Evolutionary conservation across 257 asterid species (phyloP).

Genomic region (Cordia subcordata): DNA sequence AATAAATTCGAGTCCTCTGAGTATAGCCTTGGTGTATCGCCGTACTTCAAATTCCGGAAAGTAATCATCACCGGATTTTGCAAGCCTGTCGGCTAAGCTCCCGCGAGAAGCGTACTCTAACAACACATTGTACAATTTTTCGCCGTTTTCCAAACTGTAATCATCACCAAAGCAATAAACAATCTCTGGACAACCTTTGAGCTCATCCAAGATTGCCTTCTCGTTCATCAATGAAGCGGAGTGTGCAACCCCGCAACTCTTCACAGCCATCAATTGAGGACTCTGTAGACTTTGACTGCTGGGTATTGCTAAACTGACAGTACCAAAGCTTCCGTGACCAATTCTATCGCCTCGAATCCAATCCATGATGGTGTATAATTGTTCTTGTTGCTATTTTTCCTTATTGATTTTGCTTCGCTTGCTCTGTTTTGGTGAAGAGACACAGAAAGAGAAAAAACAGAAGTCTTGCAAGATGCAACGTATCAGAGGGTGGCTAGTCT

Average conservation of each 20-base stretch:
- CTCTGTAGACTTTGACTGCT: slow-evolving; percentile 11
- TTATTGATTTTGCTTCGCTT: too few species aligned
- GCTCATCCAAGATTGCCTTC: slow-evolving; percentile 49
- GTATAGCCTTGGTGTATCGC: slow-evolving; percentile 37
- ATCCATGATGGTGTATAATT: slow-evolving; percentile 38
- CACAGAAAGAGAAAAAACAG: not conserved
- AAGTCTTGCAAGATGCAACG: not conserved
- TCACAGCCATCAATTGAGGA: slow-evolving; percentile 64
- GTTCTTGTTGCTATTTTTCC: not conserved
- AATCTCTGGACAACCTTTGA: slow-evolving; percentile 52
- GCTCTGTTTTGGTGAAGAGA: not conserved
- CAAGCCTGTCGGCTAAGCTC: slow-evolving; percentile 43
- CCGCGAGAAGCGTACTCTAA: slow-evolving; percentile 83
- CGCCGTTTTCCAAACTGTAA: slow-evolving; percentile 56
- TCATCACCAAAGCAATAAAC: slow-evolving; percentile 67
- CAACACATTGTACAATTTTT: slow-evolving; percentile 64
- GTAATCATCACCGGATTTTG: slow-evolving; percentile 21
- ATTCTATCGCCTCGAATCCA: slow-evolving; percentile 69
- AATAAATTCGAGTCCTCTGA: slow-evolving; percentile 53
- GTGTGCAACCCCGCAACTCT: slow-evolving; percentile 43
- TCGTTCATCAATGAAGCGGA: slow-evolving; percentile 54
- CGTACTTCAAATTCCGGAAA: slow-evolving; percentile 43
- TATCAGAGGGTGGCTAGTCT: not conserved
- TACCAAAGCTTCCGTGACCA: slow-evolving; percentile 84
- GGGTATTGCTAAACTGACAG: slow-evolving; percentile 54